phyloP scores from a whole-genome alignment of 1,284 basidiomycete species.

The Coniferiporia sulphurascens region DNA sequence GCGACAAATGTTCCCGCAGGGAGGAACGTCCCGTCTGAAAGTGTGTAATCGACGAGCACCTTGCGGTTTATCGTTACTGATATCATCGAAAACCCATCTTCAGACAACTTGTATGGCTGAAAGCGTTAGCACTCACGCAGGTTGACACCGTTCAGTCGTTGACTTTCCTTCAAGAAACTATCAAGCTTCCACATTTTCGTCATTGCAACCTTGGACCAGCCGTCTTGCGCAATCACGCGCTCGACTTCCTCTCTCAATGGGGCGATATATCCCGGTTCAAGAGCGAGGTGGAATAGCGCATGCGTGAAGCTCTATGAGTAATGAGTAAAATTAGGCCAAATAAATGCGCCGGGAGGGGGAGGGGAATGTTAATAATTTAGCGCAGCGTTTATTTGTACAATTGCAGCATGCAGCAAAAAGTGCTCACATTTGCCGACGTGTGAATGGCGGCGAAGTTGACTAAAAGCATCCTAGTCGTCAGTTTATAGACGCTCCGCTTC shows the following conservation, averaged over 20 bases:
- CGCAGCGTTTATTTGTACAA: no score
- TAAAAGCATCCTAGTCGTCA: slow-evolving; percentile 24
- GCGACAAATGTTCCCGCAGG: slow-evolving; percentile 33
- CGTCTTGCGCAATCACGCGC: slow-evolving; percentile 31
- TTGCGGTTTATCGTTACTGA: slow-evolving; percentile 31
- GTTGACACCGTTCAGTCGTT: slow-evolving; percentile 29
- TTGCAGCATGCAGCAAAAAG: not conserved
- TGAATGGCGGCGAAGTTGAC: slow-evolving; percentile 32
- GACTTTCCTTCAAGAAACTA: slow-evolving; percentile 43
- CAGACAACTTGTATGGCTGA: no score
- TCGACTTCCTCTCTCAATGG: slow-evolving; percentile 42
- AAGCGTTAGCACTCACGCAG: not conserved
- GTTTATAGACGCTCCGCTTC: slow-evolving; percentile 2
- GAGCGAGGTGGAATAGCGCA: slow-evolving; percentile 33
- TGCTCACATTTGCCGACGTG: slow-evolving; percentile 27
- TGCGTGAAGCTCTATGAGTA: slow-evolving; percentile 30
- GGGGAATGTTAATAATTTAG: no score
- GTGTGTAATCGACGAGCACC: slow-evolving; percentile 33
- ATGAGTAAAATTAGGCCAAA: not conserved
- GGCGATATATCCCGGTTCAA: slow-evolving; percentile 33
- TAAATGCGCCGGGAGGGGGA: not conserved
- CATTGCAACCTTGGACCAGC: slow-evolving; percentile 41
- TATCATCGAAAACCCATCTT: not conserved
- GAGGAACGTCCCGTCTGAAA: slow-evolving; percentile 38
- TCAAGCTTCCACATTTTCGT: slow-evolving; percentile 41